phyloP scores from a whole-genome alignment of 768 basidiomycete species.

The Dacryopinax primogenitus region DNA sequence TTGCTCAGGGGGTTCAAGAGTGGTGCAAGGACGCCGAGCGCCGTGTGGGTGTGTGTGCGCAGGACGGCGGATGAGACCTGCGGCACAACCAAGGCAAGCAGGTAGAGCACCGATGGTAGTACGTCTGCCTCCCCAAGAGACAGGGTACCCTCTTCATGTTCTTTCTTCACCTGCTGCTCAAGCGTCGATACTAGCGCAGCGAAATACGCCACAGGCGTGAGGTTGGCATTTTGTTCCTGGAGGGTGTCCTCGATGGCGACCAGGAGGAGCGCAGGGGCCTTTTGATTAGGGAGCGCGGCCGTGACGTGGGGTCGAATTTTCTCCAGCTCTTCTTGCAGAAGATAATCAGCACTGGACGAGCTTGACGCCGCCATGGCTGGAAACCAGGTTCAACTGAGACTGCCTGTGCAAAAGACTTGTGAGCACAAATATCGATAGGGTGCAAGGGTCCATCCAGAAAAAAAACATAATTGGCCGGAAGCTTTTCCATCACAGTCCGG shows the following conservation, averaged over 20 bases:
- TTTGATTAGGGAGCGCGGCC: constrained; percentile 75
- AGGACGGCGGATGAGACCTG: constrained; percentile 72
- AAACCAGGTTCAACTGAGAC: background rate
- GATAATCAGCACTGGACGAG: constrained; percentile 1
- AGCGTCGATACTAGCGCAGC: constrained; percentile 79
- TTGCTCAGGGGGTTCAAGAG: constrained; percentile 54
- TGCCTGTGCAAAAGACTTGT: background rate
- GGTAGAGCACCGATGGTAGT: constrained; percentile 72
- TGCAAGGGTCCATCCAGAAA: background rate
- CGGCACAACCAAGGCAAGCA: constrained; percentile 63
- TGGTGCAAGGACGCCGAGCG: constrained; percentile 63
- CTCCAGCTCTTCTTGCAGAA: constrained; percentile 33
- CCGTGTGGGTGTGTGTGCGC: constrained; percentile 54
- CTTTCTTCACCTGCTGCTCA: constrained; percentile 52
- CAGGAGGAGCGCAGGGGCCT: constrained; percentile 74
- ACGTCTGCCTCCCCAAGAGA: constrained; percentile 52
- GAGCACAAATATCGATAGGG: background rate
- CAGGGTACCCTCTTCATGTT: constrained; percentile 32
- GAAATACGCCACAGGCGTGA: constrained; percentile 82
- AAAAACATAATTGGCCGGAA: background rate
- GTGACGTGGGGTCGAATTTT: constrained; percentile 81
- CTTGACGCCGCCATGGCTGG: background rate
- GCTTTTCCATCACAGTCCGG: background rate
- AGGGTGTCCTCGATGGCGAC: constrained; percentile 65
- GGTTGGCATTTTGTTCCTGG: constrained; percentile 51